Percentiles rank a stretch among this genome's conserved stretches.
phyloP scores from a whole-genome alignment of 352 stramenopile genomes.

The Phytopythium helicoides region DNA sequence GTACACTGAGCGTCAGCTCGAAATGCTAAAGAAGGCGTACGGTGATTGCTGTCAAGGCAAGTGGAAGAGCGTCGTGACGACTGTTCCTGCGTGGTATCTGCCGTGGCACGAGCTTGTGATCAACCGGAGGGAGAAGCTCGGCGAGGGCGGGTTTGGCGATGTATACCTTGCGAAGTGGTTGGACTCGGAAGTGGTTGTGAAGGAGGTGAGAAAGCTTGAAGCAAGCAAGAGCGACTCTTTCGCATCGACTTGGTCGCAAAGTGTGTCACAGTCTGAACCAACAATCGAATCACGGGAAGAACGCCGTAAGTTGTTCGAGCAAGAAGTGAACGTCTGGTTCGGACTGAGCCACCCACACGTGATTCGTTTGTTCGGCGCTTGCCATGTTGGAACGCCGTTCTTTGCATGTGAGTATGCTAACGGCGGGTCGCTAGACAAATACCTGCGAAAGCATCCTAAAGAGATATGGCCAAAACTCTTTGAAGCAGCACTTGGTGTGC shows the following conservation, averaged over 20 bases:
- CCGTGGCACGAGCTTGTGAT: constrained; percentile 2
- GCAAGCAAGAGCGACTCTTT: no score
- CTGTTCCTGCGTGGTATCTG: neutral
- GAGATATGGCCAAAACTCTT: constrained; percentile 16
- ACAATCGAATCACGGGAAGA: neutral
- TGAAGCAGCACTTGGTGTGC: constrained; percentile 35
- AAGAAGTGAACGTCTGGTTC: constrained; percentile 16
- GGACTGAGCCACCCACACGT: constrained; percentile 8
- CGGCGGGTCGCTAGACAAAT: constrained; percentile 9
- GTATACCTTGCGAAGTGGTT: constrained; percentile 16
- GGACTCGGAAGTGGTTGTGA: constrained; percentile 16
- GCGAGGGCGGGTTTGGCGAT: constrained; percentile 2
- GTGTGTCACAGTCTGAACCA: neutral
- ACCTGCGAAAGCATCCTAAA: constrained; percentile 1
- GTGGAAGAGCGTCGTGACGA: neutral
- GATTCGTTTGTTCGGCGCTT: constrained; percentile 11
- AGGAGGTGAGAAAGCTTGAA: constrained; percentile 8
- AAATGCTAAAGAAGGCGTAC: constrained; percentile 4
- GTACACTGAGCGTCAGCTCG: neutral
- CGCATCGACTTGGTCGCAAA: no score
- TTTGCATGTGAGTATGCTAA: constrained; percentile 14
- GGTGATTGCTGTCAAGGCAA: neutral
- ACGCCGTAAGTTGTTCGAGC: constrained; percentile 10
- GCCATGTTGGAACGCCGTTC: constrained; percentile 9
- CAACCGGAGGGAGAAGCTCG: constrained; percentile 1